Base-by-base conservation (phyloP, 305 asterid species). In the Fraxinus xanthoxyloides region DNA sequence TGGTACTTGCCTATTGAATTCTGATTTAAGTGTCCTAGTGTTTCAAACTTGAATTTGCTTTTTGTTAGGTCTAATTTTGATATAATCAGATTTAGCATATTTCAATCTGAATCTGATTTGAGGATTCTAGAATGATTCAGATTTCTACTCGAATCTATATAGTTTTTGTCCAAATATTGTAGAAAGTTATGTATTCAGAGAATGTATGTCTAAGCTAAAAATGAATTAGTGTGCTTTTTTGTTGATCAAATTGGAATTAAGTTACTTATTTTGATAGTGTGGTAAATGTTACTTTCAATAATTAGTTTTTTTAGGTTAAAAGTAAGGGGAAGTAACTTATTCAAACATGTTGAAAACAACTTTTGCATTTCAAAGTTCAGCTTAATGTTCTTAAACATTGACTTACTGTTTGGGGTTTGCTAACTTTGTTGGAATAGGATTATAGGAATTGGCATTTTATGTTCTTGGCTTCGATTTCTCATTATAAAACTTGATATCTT, bases 1-100 rank as follows among this genome's bases (percentile, higher is more conserved):
- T 35, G 99, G 98, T 95, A 81, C 82, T 86, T 61, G 79, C 74
- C 59, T 74, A 63, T 34, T 79, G 7, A 7, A 75, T 56, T 26
- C 43, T 77, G 9, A 61, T 32, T 51, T 17, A 34, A 7, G 30
- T 24, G 30, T n/a, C 23, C 23, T 34, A 34, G 32, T 23, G 8
- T 8, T 23, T 28, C 74, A 28, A 24, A 67, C 34, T 6, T 78
- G 70, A 67, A 28, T 76, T 26, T 3, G 36, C 36, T 75, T 78
- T 26, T 78, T 23, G 43, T 46, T 75, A 75, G 38, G 31, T 61
- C 15, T 40, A 13, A 61, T 61, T 32, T n/a, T 61, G 31, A 75
- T 32, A 24, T 30, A 17, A 72, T 40, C 5, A 10, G 24, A 65
- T 43, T 31, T 6, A 72, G 15, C 46, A 23, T 51, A 36, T 5